These are phyloP conservation scores for Parathielavia appendiculata DNA, from an alignment of 495 filamentous ascomycete species.

Conservation along the genomic window DNA sequence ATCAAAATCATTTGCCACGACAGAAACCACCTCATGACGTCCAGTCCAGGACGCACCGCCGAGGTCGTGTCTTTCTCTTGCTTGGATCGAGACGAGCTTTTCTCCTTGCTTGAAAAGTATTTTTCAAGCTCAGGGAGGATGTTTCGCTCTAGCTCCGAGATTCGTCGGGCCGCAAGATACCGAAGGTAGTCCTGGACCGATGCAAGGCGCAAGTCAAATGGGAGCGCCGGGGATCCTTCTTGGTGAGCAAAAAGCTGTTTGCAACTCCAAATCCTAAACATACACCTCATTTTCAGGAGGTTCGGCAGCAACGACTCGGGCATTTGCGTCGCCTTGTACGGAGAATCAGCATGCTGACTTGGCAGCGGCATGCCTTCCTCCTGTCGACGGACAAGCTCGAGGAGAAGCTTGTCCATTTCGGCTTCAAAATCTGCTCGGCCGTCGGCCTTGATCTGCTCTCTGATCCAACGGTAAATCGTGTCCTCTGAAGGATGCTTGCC, in stretches of 20 bases:
- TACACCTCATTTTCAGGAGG: slow-evolving; percentile 23
- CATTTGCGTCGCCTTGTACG: neutral
- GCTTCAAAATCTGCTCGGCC: slow-evolving; percentile 12
- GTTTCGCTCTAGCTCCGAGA: slow-evolving; percentile 23
- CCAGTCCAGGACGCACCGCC: neutral
- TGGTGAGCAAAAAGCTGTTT: slow-evolving; percentile 14
- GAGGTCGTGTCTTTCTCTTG: slow-evolving; percentile 3
- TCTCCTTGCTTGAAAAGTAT: neutral
- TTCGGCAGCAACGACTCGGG: slow-evolving; percentile 12
- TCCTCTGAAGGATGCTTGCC: slow-evolving; percentile 1
- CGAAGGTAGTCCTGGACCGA: slow-evolving; percentile 22
- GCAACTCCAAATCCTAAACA: slow-evolving; percentile 28
- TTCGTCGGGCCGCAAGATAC: slow-evolving; percentile 15
- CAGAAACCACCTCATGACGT: slow-evolving; percentile 21
- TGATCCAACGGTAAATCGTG: slow-evolving; percentile 13
- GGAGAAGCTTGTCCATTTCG: slow-evolving; percentile 21
- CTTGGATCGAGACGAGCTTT: neutral
- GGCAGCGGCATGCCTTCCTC: neutral
- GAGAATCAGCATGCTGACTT: no score
- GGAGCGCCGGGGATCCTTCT: neutral
- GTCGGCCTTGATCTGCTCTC: slow-evolving; percentile 12
- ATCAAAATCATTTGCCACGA: slow-evolving; percentile 29
- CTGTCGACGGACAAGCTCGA: slow-evolving; percentile 3
- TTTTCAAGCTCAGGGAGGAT: slow-evolving; percentile 18
- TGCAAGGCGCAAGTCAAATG: neutral